Conservation (phyloP, 768 basidiomycete genomes). For the Hericium alpestre region DNA sequence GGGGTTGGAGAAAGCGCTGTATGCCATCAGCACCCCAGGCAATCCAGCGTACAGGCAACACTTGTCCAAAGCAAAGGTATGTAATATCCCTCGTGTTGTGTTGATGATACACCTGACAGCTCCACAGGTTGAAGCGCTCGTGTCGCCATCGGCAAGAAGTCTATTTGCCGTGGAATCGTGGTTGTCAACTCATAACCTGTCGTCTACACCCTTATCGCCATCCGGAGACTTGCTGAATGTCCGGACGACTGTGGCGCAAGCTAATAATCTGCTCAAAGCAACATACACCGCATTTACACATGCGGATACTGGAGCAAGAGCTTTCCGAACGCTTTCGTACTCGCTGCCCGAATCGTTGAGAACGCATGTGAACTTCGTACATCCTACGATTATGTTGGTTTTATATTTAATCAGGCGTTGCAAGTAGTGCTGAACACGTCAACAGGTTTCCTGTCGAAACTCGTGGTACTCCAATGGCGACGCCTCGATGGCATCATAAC, state of each 20-base stretch:
- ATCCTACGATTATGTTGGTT: constrained; percentile 10
- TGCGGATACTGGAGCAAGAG: neutral
- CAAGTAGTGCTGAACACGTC: neutral
- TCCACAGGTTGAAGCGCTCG: constrained; percentile 2
- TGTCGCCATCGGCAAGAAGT: constrained; percentile 3
- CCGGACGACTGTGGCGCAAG: constrained; percentile 6
- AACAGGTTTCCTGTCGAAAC: constrained; percentile 3
- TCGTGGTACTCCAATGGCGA: neutral
- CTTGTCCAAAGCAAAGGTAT: neutral
- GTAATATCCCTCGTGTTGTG: neutral
- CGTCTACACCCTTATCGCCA: constrained; percentile 3
- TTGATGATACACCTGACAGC: neutral
- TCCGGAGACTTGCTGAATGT: constrained; percentile 21
- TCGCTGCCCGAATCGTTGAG: constrained; percentile 10
- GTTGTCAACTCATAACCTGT: constrained; percentile 5
- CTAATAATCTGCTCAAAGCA: constrained; percentile 11
- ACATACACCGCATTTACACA: constrained; percentile 11
- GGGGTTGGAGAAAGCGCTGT: neutral
- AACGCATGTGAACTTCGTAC: constrained; percentile 9
- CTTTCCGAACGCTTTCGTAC: constrained; percentile 13
- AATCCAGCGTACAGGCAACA: neutral
- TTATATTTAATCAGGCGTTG: neutral
- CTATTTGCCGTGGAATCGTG: constrained; percentile 3
- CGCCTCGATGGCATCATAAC: neutral
- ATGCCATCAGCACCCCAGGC: neutral